Evolutionary conservation across 78 protist genomes (phyloP), one percentile per base, ranked within the genome.

Genomic region (Dictyostelium purpureum): DNA sequence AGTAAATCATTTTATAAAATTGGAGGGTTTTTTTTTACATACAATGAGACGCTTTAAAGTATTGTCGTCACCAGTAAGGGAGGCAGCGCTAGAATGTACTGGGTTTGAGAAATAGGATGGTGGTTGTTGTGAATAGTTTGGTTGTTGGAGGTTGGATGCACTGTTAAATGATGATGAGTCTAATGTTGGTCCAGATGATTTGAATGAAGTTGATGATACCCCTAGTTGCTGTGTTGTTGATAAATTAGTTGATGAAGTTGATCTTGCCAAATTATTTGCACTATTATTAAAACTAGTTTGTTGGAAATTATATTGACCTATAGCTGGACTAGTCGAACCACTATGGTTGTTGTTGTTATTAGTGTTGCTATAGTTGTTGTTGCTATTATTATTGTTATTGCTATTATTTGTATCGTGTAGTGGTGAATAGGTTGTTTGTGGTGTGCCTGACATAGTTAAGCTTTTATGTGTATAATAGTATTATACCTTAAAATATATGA

Each of bases 11-110:
- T 16, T 21, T n/a, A 14, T 47, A 10, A 26, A 24, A 21, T 18
- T 4, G 61, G 28, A 16, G 21, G 6, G 24, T 54, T 0, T 10
- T 49, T 9, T 81, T 16, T 33, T 66, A 10, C 70, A 42, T 47
- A 85, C 92, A 49, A 85, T 85, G 52, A 85, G 59, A 33, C 63
- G 54, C 31, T 73, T 70, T 61, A 85, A 40, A 12, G 92, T 85
- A 21, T 56, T n/a, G 42, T 73, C 92, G 40, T 85, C 92, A 57
- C 92, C 92, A 18, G 54, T 49, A 43, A 85, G 56, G 33, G 28
- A 51, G 6, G 81, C 21, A 4, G 81, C 14, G 21, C 19, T 75
- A 33, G 42, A 26, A 75, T 38, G 9, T 16, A 16, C 43, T 51
- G 67, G 49, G 35, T 24, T 51, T 75, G 81, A 47, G 19, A 43